Conservation (phyloP, 441 rosid genomes). For the Adansonia madagascariensis region DNA sequence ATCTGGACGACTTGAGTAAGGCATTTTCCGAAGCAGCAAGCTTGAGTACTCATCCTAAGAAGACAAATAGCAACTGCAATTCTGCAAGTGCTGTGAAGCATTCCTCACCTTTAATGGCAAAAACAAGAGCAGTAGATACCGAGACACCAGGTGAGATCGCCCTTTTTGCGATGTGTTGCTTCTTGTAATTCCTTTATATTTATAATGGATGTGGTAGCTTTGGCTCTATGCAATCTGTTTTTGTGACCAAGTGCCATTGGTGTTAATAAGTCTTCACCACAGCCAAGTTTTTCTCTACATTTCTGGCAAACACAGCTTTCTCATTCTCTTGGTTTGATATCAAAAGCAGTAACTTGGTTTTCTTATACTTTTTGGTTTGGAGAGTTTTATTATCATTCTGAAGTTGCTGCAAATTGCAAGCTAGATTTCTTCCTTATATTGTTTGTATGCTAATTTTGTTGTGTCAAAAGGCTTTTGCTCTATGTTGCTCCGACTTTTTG, state of each 20-base stretch:
- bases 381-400: background rate
- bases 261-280: background rate
- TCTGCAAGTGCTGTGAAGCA: constrained; percentile 38
- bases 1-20: constrained; percentile 65
- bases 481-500: no score
- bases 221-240: background rate
- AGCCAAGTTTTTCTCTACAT: background rate
- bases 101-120: constrained; percentile 33
- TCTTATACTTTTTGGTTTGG: background rate
- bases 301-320: background rate
- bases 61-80: constrained; percentile 32
- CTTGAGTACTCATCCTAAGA: constrained; percentile 53
- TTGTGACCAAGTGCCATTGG: background rate
- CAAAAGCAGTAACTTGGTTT: background rate
- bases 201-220: background rate
- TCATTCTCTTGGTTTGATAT: background rate
- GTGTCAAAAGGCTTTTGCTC: background rate
- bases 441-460: background rate
- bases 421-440: background rate
- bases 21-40: constrained; percentile 66
- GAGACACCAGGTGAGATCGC: constrained; percentile 48
- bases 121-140: constrained; percentile 34
- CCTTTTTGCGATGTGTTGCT: background rate
- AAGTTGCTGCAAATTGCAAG: background rate
- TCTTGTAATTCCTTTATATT: background rate